Evolutionary conservation across 352 stramenopile genomes (phyloP).

Genomic region (Globisporangium recalcitrans): DNA sequence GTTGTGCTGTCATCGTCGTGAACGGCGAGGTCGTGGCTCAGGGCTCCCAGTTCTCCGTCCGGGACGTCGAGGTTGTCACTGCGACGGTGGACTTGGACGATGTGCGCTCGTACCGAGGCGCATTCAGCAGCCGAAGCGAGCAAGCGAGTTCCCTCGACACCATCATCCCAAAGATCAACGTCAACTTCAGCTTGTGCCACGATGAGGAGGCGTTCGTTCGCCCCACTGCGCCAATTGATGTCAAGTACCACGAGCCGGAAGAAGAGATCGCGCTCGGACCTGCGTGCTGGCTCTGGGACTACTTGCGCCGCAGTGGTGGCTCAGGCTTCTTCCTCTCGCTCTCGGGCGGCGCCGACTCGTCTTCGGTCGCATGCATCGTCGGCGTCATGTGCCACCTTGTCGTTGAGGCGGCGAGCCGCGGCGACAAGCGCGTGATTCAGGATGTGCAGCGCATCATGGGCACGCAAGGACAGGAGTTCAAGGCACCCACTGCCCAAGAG

Average conservation of each 20-base stretch:
- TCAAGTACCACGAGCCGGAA: constrained; percentile 87
- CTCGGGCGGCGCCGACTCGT: constrained; percentile 95
- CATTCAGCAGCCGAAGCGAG: constrained; percentile 91
- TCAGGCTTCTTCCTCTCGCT: constrained; percentile 95
- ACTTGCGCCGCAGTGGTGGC: constrained; percentile 87
- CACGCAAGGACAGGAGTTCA: constrained; percentile 46
- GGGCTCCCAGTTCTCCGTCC: constrained; percentile 94
- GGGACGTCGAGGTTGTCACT: constrained; percentile 95
- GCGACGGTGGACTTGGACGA: constrained; percentile 98
- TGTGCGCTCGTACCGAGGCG: constrained; percentile 93
- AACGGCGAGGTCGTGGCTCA: constrained; percentile 97
- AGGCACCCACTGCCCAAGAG: constrained; percentile 72
- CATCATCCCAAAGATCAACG: constrained; percentile 62
- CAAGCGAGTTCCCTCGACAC: constrained; percentile 86
- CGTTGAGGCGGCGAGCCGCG: constrained; percentile 73
- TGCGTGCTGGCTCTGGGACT: constrained; percentile 99
- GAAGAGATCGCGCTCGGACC: constrained; percentile 97
- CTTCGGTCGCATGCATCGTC: constrained; percentile 95
- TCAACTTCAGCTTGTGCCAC: constrained; percentile 77
- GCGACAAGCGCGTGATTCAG: constrained; percentile 71
- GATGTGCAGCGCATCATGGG: constrained; percentile 85
- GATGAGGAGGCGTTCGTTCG: constrained; percentile 36
- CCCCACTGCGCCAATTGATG: constrained; percentile 47
- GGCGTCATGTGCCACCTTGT: constrained; percentile 97
- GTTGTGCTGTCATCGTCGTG: constrained; percentile 95